Percentiles rank a stretch among this genome's conserved stretches.
These are phyloP conservation scores for Phytopythium kandeliae DNA, from an alignment of 352 stramenopile genomes.

Conservation along the genomic window DNA sequence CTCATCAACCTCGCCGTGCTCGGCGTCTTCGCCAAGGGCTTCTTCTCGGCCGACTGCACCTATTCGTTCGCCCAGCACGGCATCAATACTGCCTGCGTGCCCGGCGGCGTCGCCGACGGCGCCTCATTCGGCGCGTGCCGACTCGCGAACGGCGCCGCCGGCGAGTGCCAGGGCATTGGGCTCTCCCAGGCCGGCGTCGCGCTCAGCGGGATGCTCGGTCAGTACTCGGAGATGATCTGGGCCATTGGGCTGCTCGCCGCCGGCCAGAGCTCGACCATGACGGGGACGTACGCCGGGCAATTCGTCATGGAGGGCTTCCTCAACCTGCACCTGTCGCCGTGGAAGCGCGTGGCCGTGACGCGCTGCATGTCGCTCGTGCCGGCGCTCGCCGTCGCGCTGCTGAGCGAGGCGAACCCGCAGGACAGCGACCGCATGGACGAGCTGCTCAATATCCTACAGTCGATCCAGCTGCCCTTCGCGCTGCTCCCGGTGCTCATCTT, in stretches of 20 bases:
- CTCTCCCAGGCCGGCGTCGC: slow-evolving; percentile 80
- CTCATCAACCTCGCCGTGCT: slow-evolving; percentile 94
- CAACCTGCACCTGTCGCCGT: slow-evolving; percentile 84
- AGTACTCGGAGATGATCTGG: slow-evolving; percentile 89
- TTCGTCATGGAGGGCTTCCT: slow-evolving; percentile 98
- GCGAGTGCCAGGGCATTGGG: slow-evolving; percentile 85
- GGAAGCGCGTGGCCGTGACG: slow-evolving; percentile 80
- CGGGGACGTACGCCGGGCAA: slow-evolving; percentile 95
- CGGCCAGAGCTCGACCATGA: slow-evolving; percentile 95
- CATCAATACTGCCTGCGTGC: slow-evolving; percentile 75
- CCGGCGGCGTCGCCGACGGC: slow-evolving; percentile 35
- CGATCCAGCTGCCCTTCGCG: slow-evolving; percentile 90
- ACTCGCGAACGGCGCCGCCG: slow-evolving; percentile 46
- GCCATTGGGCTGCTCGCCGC: slow-evolving; percentile 92
- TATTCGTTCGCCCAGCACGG: slow-evolving; percentile 34
- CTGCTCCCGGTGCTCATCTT: slow-evolving; percentile 88
- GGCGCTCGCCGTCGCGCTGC: slow-evolving; percentile 80
- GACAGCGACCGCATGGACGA: slow-evolving; percentile 88
- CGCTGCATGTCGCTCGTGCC: slow-evolving; percentile 90
- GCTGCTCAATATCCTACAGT: slow-evolving; percentile 90
- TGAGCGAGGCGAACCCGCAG: slow-evolving; percentile 74
- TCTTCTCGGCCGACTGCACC: slow-evolving; percentile 82
- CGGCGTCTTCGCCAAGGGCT: slow-evolving; percentile 91
- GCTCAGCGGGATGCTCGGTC: slow-evolving; percentile 74
- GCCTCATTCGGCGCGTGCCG: slow-evolving; percentile 47